Conservation (phyloP, 306 rosid species). For the Vicia villosa region DNA sequence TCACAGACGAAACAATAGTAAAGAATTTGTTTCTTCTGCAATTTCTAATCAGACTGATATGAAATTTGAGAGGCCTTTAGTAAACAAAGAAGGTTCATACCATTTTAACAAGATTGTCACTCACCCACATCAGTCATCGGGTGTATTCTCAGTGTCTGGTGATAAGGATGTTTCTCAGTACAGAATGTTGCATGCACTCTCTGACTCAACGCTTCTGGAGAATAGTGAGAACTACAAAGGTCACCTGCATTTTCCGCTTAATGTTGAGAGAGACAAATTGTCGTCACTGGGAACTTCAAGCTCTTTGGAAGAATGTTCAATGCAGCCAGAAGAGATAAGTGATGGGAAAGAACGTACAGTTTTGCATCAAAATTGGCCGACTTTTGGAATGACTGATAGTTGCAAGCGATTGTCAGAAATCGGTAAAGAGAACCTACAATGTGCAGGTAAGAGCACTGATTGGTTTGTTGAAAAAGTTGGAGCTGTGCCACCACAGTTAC, state of each 20-base stretch:
- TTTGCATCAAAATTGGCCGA: conserved; percentile 39
- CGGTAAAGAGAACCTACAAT: conserved; percentile 41
- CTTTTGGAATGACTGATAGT: conserved; percentile 29
- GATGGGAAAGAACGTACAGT: conserved; percentile 33
- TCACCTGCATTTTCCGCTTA: conserved; percentile 37
- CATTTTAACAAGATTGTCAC: conserved; percentile 46
- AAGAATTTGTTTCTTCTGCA: conserved; percentile 49
- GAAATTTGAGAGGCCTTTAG: conserved; percentile 43
- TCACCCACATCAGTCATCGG: conserved; percentile 35
- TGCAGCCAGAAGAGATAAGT: conserved; percentile 41
- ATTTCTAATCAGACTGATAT: conserved; percentile 42
- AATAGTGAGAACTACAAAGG: conserved; percentile 43
- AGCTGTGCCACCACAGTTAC: conserved; percentile 37
- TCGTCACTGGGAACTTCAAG: conserved; percentile 44
- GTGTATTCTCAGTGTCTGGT: conserved; percentile 40
- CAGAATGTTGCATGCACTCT: conserved; percentile 54
- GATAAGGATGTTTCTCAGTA: conserved; percentile 43
- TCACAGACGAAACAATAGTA: conserved; percentile 53
- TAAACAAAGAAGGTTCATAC: conserved; percentile 43
- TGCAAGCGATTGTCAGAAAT: conserved; percentile 34
- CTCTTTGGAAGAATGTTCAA: conserved; percentile 44
- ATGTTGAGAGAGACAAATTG: conserved; percentile 39
- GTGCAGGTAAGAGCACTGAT: conserved; percentile 27
- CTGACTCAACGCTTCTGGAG: conserved; percentile 60
- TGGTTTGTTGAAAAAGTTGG: conserved; percentile 43